Evolutionary conservation across 352 stramenopile species (phyloP), one percentile per base, ranked within the genome.

Genomic region (Bremia lactucae): DNA sequence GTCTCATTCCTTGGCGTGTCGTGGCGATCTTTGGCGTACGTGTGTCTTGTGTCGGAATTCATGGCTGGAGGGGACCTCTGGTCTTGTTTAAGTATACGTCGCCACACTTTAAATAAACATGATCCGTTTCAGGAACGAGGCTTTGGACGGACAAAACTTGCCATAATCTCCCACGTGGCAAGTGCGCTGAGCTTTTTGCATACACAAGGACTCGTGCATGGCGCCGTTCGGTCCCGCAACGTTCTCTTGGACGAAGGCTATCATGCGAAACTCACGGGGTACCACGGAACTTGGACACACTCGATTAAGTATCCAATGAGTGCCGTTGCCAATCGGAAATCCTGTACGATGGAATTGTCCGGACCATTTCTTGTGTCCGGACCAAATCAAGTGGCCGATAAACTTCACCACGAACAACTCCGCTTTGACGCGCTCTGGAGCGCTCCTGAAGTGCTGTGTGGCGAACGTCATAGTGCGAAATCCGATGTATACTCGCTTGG

Each of bases 401-500:
- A 35, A n/a, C 31, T 47, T 14, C 28, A 24, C 41, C 55, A 33
- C 43, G 55, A 55, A 33, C 50, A 46, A 9, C 38, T 13, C 23
- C 41, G 45, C 9, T 18, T 53, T 13, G 46, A 57, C 7, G 46
- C 49, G 15, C 34, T 65, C 0, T 68, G 53, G 53, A 65, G 38
- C 24, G 65, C 76, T 0, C 73, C 76, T 0, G 76, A 88, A 33
- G 64, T 75, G 16, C 62, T 73, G 47, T 40, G 61, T 1, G 64
- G 67, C 6, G 54, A 64, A 26, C 49, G 55, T 8, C 68, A 55
- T 21, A 68, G 64, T 31, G 52, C 66, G 2, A 66, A 62, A 46
- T 58, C 65, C 34, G 70, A 83, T 52, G 40, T 83, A 5, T 83
- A 73, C 34, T 72, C 64, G 8, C 67, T 83, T 26, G 70, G 67